Conservation (phyloP, 1,284 basidiomycete species). For the Fistulinella staudtii region DNA sequence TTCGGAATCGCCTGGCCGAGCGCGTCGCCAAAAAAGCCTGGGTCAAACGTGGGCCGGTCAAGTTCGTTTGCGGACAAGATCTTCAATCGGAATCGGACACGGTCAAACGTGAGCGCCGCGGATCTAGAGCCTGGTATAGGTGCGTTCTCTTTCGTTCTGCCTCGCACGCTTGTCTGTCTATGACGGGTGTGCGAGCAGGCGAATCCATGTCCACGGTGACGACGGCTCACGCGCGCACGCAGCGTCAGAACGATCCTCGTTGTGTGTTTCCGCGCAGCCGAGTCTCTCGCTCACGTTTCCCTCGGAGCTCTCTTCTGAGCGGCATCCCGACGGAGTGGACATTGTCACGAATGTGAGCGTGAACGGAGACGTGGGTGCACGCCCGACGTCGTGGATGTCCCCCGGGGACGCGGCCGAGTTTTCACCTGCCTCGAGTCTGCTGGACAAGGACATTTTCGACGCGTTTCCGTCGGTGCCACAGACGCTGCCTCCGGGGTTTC, state of each 20-base stretch:
- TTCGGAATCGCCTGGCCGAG: constrained; percentile 43
- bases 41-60: constrained; percentile 38
- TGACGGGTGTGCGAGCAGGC: no score
- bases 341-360: constrained; percentile 11
- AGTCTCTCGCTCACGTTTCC: constrained; percentile 22
- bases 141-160: no score
- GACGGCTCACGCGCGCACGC: no score
- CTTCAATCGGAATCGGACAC: constrained; percentile 47
- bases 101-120: constrained; percentile 36
- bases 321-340: no score
- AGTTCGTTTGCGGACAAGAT: constrained; percentile 55
- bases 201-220: no score
- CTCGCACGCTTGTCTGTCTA: no score
- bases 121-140: constrained; percentile 23
- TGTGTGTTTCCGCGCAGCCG: constrained; percentile 25
- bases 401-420: constrained; percentile 33
- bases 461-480: constrained; percentile 55
- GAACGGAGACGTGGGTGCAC: constrained; percentile 20
- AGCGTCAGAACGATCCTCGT: constrained; percentile 24
- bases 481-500: constrained; percentile 32
- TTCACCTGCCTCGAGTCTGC: constrained; percentile 36
- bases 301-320: constrained; percentile 11
- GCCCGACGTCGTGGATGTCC: constrained; percentile 44
- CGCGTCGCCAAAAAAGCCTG: constrained; percentile 45
- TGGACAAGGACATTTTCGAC: constrained; percentile 50